phyloP scores from a whole-genome alignment of 805 yeast genomes.

The Metschnikowia borealis region DNA sequence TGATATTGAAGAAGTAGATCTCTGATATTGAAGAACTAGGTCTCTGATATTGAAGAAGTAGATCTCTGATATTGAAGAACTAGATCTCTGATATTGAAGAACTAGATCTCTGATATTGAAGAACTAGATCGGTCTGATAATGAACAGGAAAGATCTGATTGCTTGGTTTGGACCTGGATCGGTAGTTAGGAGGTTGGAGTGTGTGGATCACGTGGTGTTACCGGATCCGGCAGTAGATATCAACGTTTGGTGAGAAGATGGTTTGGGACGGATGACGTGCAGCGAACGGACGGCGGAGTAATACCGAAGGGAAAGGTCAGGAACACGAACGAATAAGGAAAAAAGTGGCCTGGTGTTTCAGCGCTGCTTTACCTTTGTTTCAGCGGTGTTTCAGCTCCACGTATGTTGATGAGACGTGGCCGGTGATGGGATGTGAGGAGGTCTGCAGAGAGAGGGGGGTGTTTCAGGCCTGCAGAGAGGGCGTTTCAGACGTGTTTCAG shows the following conservation, averaged over 20 bases:
- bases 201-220: background rate
- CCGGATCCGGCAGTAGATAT: too few relatives aligned
- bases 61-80: background rate
- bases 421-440: background rate
- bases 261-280: background rate
- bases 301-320: background rate
- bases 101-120: background rate
- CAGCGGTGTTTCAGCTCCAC: background rate
- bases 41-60: background rate
- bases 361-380: background rate
- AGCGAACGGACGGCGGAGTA: background rate
- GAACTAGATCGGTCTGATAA: background rate
- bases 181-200: background rate
- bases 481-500: background rate
- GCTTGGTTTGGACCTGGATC: background rate
- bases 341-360: too few relatives aligned
- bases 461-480: background rate
- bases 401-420: background rate
- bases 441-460: background rate
- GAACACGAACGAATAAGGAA: background rate
- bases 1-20: background rate
- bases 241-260: too few relatives aligned
- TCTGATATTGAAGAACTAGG: background rate
- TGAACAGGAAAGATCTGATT: background rate
- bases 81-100: background rate